A percentile compares a stretch with the other conserved stretches of the same genome.
phyloP scores from a whole-genome alignment of 2,329 filamentous ascomycete species.

The Metarhizium humberi region DNA sequence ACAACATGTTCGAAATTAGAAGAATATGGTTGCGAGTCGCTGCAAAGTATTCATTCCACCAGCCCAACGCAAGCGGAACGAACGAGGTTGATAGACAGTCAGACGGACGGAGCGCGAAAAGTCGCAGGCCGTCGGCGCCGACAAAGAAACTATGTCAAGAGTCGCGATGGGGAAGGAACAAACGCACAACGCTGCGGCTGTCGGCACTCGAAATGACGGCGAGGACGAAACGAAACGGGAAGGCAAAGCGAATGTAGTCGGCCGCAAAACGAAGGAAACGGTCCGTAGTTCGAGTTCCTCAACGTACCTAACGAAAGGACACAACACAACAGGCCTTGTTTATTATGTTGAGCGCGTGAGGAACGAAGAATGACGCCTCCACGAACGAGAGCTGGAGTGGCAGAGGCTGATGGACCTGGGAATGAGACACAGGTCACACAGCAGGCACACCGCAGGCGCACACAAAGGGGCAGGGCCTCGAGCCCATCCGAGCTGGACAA shows the following conservation, averaged over 20 bases:
- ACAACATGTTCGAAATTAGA: slow-evolving; percentile 19
- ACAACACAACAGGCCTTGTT: background rate
- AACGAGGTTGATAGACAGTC: background rate
- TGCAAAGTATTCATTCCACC: background rate
- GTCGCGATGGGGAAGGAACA: background rate
- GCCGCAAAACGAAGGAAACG: background rate
- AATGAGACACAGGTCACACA: background rate
- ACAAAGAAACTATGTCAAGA: background rate
- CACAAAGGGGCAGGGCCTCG: no score
- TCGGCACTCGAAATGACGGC: background rate
- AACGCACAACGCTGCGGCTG: background rate
- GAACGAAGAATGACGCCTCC: background rate
- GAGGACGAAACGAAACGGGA: background rate
- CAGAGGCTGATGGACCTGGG: background rate
- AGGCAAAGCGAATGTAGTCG: slow-evolving; percentile 3
- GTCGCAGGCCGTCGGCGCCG: background rate
- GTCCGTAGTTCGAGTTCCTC: background rate
- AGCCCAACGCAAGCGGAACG: background rate
- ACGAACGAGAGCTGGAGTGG: background rate
- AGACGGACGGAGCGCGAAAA: background rate
- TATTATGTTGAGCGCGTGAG: background rate
- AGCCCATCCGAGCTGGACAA: no score
- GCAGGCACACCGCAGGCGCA: no score
- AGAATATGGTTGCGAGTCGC: background rate
- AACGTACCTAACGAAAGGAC: background rate